phyloP scores from a whole-genome alignment of 306 rosid species.

The Prunus armeniaca region DNA sequence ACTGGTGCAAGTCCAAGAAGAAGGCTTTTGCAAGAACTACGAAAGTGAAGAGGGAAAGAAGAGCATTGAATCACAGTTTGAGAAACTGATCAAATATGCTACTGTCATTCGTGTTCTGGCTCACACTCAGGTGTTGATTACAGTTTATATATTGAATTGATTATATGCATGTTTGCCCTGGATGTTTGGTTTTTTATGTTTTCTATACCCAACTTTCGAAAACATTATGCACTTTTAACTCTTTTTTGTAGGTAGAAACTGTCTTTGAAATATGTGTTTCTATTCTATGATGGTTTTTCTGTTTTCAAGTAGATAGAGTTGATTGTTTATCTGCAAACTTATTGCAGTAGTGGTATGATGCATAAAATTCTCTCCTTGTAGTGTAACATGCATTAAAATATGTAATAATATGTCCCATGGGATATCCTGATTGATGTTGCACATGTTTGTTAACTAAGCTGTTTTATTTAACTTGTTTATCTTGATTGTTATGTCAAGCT shows the following conservation, averaged over 20 bases:
- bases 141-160: background rate
- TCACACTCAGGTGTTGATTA: conserved; percentile 66
- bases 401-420: background rate
- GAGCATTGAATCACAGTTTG: conserved; percentile 55
- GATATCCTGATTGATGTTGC: background rate
- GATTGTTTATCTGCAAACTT: background rate
- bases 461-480: background rate
- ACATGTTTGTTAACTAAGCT: background rate
- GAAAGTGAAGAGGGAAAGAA: conserved; percentile 82
- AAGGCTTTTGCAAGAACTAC: conserved; percentile 68
- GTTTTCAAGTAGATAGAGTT: background rate
- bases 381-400: background rate
- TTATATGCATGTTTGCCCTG: background rate
- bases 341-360: background rate
- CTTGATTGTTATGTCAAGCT: background rate
- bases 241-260: background rate
- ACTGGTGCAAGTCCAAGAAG: conserved; percentile 93
- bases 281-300: background rate
- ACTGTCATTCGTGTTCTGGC: conserved; percentile 78
- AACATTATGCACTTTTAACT: background rate
- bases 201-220: too few relatives aligned
- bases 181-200: background rate
- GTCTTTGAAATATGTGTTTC: background rate
- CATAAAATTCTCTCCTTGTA: too few relatives aligned
- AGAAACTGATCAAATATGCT: conserved; percentile 68